Evolutionary conservation across 108 stramenopile species (phyloP).

Genomic region (Schizochytrium sp.): DNA sequence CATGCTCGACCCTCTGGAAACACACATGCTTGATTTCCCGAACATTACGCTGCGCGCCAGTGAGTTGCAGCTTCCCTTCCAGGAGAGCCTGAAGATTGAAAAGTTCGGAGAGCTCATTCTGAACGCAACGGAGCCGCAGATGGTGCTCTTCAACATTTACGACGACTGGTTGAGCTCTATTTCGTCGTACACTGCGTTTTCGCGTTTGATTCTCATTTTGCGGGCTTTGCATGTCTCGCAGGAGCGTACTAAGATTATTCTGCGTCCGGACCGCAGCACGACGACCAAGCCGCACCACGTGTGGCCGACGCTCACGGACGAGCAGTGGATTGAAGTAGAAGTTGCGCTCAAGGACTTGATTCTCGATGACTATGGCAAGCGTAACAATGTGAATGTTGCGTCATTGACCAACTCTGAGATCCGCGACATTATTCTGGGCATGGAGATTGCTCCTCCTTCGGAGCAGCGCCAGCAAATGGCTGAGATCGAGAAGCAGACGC

Average conservation of each 20-base stretch:
- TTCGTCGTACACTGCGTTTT: slow-evolving; percentile 96
- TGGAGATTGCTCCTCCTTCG: slow-evolving; percentile 97
- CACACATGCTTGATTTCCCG: slow-evolving; percentile 92
- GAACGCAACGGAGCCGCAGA: slow-evolving; percentile 94
- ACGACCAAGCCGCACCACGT: slow-evolving; percentile 97
- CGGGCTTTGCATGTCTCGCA: slow-evolving; percentile 90
- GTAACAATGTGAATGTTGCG: slow-evolving; percentile 98
- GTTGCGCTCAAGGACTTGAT: slow-evolving; percentile 96
- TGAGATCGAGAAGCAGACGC: slow-evolving; percentile 95
- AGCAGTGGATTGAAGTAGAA: slow-evolving; percentile 98
- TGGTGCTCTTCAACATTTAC: slow-evolving; percentile 98
- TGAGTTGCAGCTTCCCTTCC: slow-evolving; percentile 96
- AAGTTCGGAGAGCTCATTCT: slow-evolving; percentile 96
- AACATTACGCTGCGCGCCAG: slow-evolving; percentile 96
- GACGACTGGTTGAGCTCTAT: slow-evolving; percentile 98
- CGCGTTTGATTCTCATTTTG: slow-evolving; percentile 91
- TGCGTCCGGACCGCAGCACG: slow-evolving; percentile 91
- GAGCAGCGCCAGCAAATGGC: slow-evolving; percentile 97
- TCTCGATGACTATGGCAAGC: slow-evolving; percentile 95
- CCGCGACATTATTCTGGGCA: slow-evolving; percentile 96
- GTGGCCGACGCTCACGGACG: slow-evolving; percentile 95
- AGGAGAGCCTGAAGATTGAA: slow-evolving; percentile 93
- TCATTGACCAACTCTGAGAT: slow-evolving; percentile 97
- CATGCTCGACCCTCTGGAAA: slow-evolving; percentile 97
- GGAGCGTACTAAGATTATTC: slow-evolving; percentile 88